These are phyloP conservation scores for Pestalotiopsis fici DNA, from an alignment of 2,329 filamentous ascomycete genomes.

Conservation along the genomic window DNA sequence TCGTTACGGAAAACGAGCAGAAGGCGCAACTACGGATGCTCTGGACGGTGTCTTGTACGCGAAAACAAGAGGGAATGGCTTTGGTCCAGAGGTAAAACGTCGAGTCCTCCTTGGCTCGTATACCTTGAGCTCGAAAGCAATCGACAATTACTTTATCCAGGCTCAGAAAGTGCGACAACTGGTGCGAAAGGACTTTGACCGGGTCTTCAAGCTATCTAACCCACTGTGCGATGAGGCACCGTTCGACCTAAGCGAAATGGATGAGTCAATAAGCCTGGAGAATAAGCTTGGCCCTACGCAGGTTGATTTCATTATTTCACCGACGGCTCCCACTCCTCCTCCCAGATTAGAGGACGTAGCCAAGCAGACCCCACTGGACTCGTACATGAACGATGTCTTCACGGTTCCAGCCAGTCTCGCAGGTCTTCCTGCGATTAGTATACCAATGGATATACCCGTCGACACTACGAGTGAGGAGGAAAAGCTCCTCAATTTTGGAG, in stretches of 20 bases:
- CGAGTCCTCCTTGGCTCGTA: conserved; percentile 90
- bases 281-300: conserved; percentile 60
- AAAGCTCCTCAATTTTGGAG: conserved; percentile 45
- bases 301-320: conserved; percentile 86
- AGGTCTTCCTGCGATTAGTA: conserved; percentile 83
- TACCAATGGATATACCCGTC: conserved; percentile 60
- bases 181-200: conserved; percentile 84
- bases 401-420: conserved; percentile 94
- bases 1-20: conserved; percentile 73
- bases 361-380: conserved; percentile 62
- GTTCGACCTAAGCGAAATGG: conserved; percentile 63
- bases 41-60: conserved; percentile 72
- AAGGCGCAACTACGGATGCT: conserved; percentile 47
- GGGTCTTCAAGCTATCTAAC: conserved; percentile 70
- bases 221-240: conserved; percentile 59
- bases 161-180: conserved; percentile 85
- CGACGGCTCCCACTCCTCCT: conserved; percentile 79
- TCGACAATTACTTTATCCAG: conserved; percentile 95
- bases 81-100: conserved; percentile 83
- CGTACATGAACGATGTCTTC: conserved; percentile 92
- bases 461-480: conserved; percentile 27
- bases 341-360: conserved; percentile 63
- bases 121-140: conserved; percentile 83
- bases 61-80: conserved; percentile 69
- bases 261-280: conserved; percentile 50